Evolutionary conservation across 495 filamentous ascomycete species (phyloP), one percentile per base, ranked within the genome.

Genomic region (Schizothecium vesticola): DNA sequence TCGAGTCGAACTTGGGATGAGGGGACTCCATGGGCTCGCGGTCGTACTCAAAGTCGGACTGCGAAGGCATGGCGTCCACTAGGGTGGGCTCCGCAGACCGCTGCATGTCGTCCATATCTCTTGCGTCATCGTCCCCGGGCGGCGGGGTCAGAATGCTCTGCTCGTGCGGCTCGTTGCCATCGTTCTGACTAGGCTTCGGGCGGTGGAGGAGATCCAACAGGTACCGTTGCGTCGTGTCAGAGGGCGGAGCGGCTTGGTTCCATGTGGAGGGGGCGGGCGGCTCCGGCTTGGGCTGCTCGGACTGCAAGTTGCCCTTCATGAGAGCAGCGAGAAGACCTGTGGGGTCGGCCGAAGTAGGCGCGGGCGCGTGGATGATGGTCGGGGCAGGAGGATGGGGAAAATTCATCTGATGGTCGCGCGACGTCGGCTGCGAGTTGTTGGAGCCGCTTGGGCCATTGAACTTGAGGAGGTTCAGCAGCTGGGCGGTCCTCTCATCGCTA

Each of bases 391-490:
- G 29, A 1, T 68, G 66, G 8, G 69, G 31, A 67, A 73, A 74
- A 56, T 55, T 69, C 55, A 70, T 67, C 13, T 67, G 56, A 5
- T 70, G 70, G 65, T 70, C 69, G 9, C 60, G 72, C 7, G 65
- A 33, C n/a, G 75, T 59, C 33, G 63, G 69, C 59, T 72, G 72
- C 61, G 57, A 43, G 33, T 56, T 64, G 33, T 63, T 24, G 24
- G 62, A 69, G 67, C 78, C 72, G 23, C 81, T 71, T 23, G 86
- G 82, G 62, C 91, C 86, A 71, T 86, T 92, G 80, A 93, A 97
- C 80, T 93, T 93, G 61, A 99, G 85, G 56, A 99, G 85, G 73
- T 90, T 95, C 74, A 99, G 83, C 70, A 99, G 80, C 74, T 89
- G 92, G 79, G 87, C 63, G 83, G 89, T 80, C 82, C 87, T 75